Percentiles rank a stretch among this genome's conserved stretches.
Evolutionary conservation across 1,139 yeast species (phyloP).

Genomic region (Candida dubliniensis): DNA sequence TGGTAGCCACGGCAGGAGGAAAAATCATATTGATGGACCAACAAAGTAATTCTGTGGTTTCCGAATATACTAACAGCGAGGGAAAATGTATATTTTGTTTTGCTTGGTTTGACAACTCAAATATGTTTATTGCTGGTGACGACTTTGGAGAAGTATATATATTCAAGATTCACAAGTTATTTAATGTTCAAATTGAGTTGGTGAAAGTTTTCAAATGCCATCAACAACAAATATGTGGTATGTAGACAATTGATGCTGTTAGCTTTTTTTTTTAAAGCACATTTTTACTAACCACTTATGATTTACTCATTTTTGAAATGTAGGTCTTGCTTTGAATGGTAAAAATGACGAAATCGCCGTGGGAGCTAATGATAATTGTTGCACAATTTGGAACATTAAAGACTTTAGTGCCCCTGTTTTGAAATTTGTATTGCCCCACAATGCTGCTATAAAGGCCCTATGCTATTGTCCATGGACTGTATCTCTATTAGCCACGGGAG

Average conservation of each 20-base stretch:
- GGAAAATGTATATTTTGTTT: slow-evolving; percentile 55
- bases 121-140: slow-evolving; percentile 61
- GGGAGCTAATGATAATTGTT: slow-evolving; percentile 74
- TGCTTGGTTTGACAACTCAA: slow-evolving; percentile 55
- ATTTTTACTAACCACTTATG: slow-evolving; percentile 6
- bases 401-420: slow-evolving; percentile 41
- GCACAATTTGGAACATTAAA: slow-evolving; percentile 64
- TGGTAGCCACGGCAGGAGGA: slow-evolving; percentile 52
- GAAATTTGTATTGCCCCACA: slow-evolving; percentile 44
- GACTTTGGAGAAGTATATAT: slow-evolving; percentile 61
- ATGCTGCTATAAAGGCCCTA: slow-evolving; percentile 46
- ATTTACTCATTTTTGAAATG: slow-evolving; percentile 11
- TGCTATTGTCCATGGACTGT: slow-evolving; percentile 49
- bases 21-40: slow-evolving; percentile 25
- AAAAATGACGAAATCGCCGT: slow-evolving; percentile 55
- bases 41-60: slow-evolving; percentile 8
- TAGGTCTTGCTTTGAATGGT: slow-evolving; percentile 55
- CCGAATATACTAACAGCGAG: slow-evolving; percentile 8
- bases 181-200: slow-evolving; percentile 12
- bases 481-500: slow-evolving; percentile 44
- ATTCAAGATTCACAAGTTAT: slow-evolving; percentile 31
- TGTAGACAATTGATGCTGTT: slow-evolving; percentile 10
- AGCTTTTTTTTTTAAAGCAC: neutral
- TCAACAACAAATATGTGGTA: slow-evolving; percentile 71
- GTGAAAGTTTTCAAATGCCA: slow-evolving; percentile 46